These are phyloP conservation scores for Lichtheimia corymbifera DNA, from an alignment of 371 early-diverging fungal species.

Conservation along the genomic window DNA sequence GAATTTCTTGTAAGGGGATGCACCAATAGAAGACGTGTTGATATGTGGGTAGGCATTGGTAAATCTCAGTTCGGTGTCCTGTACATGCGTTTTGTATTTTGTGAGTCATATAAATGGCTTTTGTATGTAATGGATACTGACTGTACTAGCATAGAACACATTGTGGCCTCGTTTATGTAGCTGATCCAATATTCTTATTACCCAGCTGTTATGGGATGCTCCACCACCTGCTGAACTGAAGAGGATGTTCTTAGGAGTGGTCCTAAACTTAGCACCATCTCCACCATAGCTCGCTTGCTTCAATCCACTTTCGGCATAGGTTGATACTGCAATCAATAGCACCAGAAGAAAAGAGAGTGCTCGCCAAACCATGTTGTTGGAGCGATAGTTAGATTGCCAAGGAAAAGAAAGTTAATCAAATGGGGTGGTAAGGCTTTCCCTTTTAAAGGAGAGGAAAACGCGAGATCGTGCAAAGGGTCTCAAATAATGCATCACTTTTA, in stretches of 20 bases:
- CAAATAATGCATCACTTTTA: no score
- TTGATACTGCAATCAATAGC: no score
- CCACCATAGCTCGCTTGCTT: no score
- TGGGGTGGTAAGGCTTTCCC: no score
- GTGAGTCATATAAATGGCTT: background rate
- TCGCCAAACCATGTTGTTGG: no score
- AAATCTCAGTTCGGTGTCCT: slow-evolving; percentile 24
- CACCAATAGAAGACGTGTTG: slow-evolving; percentile 13
- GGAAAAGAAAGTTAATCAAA: no score
- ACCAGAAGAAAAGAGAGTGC: no score
- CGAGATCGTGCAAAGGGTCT: no score
- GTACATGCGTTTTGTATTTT: background rate
- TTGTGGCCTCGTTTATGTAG: slow-evolving; percentile 13
- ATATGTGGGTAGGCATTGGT: slow-evolving; percentile 19
- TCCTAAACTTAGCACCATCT: no score
- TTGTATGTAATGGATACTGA: background rate
- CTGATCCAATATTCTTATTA: slow-evolving; percentile 6
- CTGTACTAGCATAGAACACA: slow-evolving; percentile 7
- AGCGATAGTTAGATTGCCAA: no score
- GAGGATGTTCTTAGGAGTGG: slow-evolving; percentile 10
- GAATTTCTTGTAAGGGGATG: background rate
- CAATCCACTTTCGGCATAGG: no score
- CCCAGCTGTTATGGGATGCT: slow-evolving; percentile 14
- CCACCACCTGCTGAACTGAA: slow-evolving; percentile 11
- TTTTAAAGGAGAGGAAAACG: no score